These are phyloP conservation scores for Podospora tetraspora DNA, from an alignment of 495 filamentous ascomycete species.

Conservation along the genomic window DNA sequence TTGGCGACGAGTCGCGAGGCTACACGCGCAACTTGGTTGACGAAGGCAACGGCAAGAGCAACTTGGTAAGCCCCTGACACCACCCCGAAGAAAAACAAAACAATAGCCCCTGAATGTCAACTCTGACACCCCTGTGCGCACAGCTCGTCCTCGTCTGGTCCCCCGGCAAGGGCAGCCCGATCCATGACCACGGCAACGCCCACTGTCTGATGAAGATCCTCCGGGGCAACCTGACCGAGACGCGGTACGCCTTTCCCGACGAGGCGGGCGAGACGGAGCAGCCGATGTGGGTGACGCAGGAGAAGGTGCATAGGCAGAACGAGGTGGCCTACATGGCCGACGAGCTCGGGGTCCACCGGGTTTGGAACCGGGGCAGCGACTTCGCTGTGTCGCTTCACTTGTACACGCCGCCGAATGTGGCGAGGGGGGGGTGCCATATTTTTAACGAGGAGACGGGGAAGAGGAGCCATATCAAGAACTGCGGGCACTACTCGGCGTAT, in stretches of 20 bases:
- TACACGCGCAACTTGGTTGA: constrained; percentile 91
- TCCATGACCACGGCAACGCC: constrained; percentile 85
- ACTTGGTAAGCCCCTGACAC: constrained; percentile 56
- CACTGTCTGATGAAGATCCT: constrained; percentile 72
- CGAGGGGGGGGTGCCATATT: constrained; percentile 64
- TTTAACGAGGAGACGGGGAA: constrained; percentile 69
- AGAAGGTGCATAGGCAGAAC: constrained; percentile 51
- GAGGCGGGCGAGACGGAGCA: constrained; percentile 45
- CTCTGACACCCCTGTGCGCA: constrained; percentile 9
- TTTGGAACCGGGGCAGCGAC: constrained; percentile 69
- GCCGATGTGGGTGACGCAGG: constrained; percentile 48
- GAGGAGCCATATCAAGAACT: constrained; percentile 62
- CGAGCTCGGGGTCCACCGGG: constrained; percentile 71
- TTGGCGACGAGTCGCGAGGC: constrained; percentile 55
- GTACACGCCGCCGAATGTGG: constrained; percentile 87
- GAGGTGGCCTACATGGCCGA: constrained; percentile 35
- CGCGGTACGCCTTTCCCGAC: constrained; percentile 70
- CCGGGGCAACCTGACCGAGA: constrained; percentile 71
- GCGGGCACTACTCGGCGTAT: constrained; percentile 57
- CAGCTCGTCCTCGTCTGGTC: constrained; percentile 90
- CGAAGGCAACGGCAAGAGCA: constrained; percentile 85
- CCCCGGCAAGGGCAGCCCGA: constrained; percentile 74
- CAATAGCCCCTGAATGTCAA: constrained; percentile 7
- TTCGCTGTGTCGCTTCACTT: constrained; percentile 83
- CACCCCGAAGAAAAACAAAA: neutral